Evolutionary conservation across 164 flowering plant genomes (phyloP), one percentile per base, ranked within the genome.

Genomic region (Malania oleifera): DNA sequence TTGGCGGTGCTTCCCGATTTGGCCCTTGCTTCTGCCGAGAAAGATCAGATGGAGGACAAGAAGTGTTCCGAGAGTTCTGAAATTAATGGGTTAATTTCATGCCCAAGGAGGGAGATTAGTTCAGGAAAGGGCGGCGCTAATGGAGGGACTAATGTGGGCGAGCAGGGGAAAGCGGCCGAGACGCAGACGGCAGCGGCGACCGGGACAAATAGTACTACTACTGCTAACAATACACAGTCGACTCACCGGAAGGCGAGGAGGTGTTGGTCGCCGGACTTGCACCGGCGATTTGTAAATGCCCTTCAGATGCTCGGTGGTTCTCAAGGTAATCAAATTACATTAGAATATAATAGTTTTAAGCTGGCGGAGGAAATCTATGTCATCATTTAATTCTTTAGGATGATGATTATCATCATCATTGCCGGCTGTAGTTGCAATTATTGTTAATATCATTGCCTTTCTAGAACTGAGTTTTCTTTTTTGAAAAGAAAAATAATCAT

Each of bases 251-350:
- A 93, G 62, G 89, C 96, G 11, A 80, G 99, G 65, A 68, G 99
- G 63, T 90, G 99, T 52, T 93, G 99, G 99, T 93, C 99, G 1
- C 99, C 97, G 2, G 99, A 93, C 68, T 74, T 93, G 80, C 99
- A 93, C 78, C 73, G 95, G 13, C 57, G 97, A 46, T 93, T 93
- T 66, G 96, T 93, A 0, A 88, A 82, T 80, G 99, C 99, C 47
- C 92, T 93, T 60, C 99, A 93, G 54, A 83, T 83, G 86, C 77
- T 93, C 31, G 97, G 99, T 65, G 99, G 99, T 26, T 90, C 99
- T 64, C 96, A 90, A 82, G 97, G 99, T 92, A 83, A 60, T 14
- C 24, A 43, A 12, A 20, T 11, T 22, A 0, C 12, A 17, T 23
- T 24, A 11, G 29, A 18, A 10, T 23, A n/a, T n/a, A n/a, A n/a